Conservation (phyloP, 352 stramenopile genomes). For the Phytopythium litorale region DNA sequence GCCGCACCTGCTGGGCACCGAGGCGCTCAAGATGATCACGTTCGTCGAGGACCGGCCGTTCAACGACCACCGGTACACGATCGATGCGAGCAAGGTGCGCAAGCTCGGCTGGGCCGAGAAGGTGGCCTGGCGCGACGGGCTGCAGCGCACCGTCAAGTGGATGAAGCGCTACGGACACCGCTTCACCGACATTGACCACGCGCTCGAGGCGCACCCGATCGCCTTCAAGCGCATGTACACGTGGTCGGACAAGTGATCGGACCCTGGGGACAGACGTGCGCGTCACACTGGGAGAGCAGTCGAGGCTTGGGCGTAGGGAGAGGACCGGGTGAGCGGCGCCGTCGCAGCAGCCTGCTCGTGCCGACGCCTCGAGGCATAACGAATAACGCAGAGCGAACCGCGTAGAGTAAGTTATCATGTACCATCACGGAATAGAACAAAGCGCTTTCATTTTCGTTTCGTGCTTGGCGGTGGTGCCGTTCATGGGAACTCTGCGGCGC, state of each 20-base stretch:
- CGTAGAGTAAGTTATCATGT: constrained; percentile 5
- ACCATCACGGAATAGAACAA: constrained; percentile 4
- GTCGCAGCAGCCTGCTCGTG: too few species aligned
- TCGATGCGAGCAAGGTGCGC: constrained; percentile 91
- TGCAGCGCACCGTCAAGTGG: constrained; percentile 91
- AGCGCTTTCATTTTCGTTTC: constrained; percentile 9
- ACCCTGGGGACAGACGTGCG: background rate
- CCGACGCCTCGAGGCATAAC: background rate
- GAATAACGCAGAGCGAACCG: background rate
- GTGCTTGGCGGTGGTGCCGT: background rate
- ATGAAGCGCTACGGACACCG: constrained; percentile 69
- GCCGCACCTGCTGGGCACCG: constrained; percentile 24
- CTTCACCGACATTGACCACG: constrained; percentile 85
- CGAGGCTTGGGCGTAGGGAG: background rate
- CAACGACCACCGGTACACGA: constrained; percentile 97
- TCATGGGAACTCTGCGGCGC: too few species aligned
- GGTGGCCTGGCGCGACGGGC: constrained; percentile 91
- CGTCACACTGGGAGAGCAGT: background rate
- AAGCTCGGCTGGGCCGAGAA: constrained; percentile 92
- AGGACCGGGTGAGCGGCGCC: background rate
- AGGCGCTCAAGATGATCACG: constrained; percentile 54
- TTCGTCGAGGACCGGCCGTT: constrained; percentile 93
- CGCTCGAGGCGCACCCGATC: constrained; percentile 72
- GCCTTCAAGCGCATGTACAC: constrained; percentile 74
- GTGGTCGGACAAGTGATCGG: constrained; percentile 4